A percentile compares a stretch with the other conserved stretches of the same genome.
Conservation (phyloP, 139 green algal species). For the Gonium pectorale region DNA sequence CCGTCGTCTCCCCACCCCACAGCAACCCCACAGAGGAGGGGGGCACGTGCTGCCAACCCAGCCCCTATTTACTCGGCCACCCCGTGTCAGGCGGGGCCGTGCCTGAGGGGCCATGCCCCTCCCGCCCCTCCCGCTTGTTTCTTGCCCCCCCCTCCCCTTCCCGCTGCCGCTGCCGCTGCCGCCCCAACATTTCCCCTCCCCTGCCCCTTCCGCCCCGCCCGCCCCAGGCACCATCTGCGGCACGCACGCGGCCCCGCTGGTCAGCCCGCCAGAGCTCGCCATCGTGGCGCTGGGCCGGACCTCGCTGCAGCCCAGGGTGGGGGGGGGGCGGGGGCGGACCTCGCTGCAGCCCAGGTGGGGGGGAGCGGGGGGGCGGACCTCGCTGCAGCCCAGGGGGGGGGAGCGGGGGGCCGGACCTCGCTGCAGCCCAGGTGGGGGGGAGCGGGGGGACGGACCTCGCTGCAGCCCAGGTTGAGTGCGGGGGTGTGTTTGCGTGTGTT, state of each 20-base stretch:
- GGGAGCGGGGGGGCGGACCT: no score
- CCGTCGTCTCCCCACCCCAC: no score
- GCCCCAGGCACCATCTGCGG: conserved; percentile 82
- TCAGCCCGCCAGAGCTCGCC: conserved; percentile 80
- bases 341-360: neutral
- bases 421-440: no score
- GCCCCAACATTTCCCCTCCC: no score
- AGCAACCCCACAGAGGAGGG: conserved; percentile 62
- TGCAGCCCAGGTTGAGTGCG: no score
- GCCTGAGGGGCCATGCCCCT: no score
- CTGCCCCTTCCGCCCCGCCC: neutral
- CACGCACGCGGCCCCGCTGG: conserved; percentile 83
- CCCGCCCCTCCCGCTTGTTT: neutral
- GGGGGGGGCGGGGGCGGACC: no score
- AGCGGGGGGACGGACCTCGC: no score
- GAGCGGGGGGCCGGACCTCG: no score
- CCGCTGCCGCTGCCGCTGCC: neutral
- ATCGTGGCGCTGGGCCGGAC: conserved; percentile 90
- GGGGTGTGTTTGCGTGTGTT: no score
- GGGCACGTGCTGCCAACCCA: neutral
- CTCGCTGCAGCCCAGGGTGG: conserved; percentile 29
- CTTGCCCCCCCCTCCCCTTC: neutral
- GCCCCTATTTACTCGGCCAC: neutral
- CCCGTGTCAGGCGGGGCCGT: no score
- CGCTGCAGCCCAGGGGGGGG: no score